Conservation (phyloP, 2,329 filamentous ascomycete species). For the Xylaria arbuscula region DNA sequence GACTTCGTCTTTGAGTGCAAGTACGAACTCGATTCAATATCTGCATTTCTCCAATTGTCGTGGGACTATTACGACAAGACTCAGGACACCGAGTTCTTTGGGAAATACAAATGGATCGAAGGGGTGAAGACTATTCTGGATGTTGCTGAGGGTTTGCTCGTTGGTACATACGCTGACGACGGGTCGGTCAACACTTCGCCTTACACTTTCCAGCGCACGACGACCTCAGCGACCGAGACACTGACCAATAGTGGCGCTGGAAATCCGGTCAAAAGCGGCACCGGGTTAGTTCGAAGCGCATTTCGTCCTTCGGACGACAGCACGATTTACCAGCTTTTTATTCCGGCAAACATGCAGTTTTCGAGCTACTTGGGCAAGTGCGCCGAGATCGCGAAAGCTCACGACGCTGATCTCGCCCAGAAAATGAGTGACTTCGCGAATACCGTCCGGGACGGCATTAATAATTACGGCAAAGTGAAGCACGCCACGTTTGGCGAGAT, state of each 20-base stretch:
- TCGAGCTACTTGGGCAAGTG: slow-evolving; percentile 62
- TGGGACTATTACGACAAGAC: slow-evolving; percentile 79
- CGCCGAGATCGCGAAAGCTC: slow-evolving; percentile 51
- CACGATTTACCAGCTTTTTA: slow-evolving; percentile 80
- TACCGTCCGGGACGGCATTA: slow-evolving; percentile 73
- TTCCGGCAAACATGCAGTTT: slow-evolving; percentile 81
- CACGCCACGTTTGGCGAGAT: slow-evolving; percentile 70
- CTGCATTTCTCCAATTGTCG: slow-evolving; percentile 77
- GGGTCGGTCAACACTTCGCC: slow-evolving; percentile 63
- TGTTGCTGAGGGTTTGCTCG: slow-evolving; percentile 58
- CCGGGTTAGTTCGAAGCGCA: slow-evolving; percentile 78
- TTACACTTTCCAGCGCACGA: slow-evolving; percentile 78
- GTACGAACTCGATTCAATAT: slow-evolving; percentile 84
- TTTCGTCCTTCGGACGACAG: slow-evolving; percentile 85
- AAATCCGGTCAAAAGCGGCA: slow-evolving; percentile 76
- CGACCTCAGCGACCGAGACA: slow-evolving; percentile 77
- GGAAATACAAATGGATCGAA: slow-evolving; percentile 73
- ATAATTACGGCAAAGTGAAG: slow-evolving; percentile 72
- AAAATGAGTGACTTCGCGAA: slow-evolving; percentile 64
- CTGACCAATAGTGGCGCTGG: slow-evolving; percentile 74
- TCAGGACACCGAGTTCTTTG: slow-evolving; percentile 72
- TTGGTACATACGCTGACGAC: slow-evolving; percentile 73
- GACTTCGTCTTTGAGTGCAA: slow-evolving; percentile 84
- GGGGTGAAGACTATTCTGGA: slow-evolving; percentile 72
- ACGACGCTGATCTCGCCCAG: slow-evolving; percentile 50